Base-by-base conservation (phyloP, 2,329 filamentous ascomycete species). In the Fusarium sambucinum region DNA sequence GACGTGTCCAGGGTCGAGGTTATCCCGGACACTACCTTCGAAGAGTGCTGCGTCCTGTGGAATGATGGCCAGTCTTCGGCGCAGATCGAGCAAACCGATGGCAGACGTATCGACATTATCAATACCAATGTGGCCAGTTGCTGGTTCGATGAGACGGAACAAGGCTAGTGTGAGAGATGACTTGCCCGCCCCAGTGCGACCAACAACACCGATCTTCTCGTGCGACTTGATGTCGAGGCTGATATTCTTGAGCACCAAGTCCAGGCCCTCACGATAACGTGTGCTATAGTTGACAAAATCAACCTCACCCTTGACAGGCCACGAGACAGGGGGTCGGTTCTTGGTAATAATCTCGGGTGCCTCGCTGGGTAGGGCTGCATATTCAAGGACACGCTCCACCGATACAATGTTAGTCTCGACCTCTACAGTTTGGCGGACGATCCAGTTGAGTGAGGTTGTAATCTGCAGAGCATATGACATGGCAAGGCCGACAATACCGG, bases 321-420 rank as follows among this genome's bases (percentile, higher is more conserved):
- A 99, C 73, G 92, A 92, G 67, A 93, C 92, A 12, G 93, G 90
- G 40, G 96, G 95, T 48, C 95, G 87, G 77, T 92, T 91, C 80
- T 93, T 91, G 75, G 92, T 91, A 73, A 98, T 92, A 70, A 98
- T 93, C 78, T 99, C 96, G 10, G 94, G 93, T 51, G 96, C 95
- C 82, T 99, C 96, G 78, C 92, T 96, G 27, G 95, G 94, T 67
- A 99, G 86, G 51, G 88, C 87, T 59, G 95, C 93, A 81, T 99
- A 99, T 80, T 99, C 96, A 50, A 99, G 89, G 47, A 99, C 94
- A 76, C 96, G 92, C 85, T 99, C 96, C 37, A 99, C 96, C 12
- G 95, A 97, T 45, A 99, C 95, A 75, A 99, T 99, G 80, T 99
- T 99, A n/a, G 95, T 98, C 84, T 99, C 96, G n/a, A 99, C 96